Conservation (phyloP, 345 rosid species). For the Gossypium herbaceum region DNA sequence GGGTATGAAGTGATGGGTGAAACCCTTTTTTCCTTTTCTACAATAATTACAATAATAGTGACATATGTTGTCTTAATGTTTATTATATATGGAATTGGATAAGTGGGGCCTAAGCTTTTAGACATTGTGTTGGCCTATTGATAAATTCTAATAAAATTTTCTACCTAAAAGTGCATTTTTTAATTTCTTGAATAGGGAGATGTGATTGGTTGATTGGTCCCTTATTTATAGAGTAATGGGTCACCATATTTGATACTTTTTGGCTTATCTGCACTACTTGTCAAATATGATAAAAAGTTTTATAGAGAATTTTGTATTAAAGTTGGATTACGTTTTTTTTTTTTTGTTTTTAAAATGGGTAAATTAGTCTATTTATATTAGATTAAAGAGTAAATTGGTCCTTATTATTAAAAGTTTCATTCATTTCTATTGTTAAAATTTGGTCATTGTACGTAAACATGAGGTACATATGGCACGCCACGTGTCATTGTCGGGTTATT, state of each 20-base stretch:
- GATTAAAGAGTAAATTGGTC: accelerated
- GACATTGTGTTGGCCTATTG: neutral
- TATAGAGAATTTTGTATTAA: no score
- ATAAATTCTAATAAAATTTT: neutral
- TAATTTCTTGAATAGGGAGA: neutral
- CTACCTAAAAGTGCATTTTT: neutral
- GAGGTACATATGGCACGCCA: accelerated
- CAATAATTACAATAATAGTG: neutral
- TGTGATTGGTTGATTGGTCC: conserved; percentile 11
- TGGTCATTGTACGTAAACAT: accelerated
- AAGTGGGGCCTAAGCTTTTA: neutral
- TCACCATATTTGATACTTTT: neutral
- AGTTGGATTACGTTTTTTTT: accelerated
- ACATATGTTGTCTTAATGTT: neutral
- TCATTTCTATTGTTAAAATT: no score
- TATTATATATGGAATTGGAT: neutral
- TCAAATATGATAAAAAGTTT: neutral
- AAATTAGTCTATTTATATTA: accelerated
- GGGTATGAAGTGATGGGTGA: conserved; percentile 7
- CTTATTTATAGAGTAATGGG: neutral
- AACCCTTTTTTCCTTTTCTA: neutral
- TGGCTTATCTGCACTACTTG: neutral
- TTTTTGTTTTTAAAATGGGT: accelerated
- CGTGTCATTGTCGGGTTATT: no score
- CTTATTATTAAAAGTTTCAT: no score